A percentile compares a stretch with the other conserved stretches of the same genome.
Conservation (phyloP, 768 basidiomycete species). For the Suillus placidus region DNA sequence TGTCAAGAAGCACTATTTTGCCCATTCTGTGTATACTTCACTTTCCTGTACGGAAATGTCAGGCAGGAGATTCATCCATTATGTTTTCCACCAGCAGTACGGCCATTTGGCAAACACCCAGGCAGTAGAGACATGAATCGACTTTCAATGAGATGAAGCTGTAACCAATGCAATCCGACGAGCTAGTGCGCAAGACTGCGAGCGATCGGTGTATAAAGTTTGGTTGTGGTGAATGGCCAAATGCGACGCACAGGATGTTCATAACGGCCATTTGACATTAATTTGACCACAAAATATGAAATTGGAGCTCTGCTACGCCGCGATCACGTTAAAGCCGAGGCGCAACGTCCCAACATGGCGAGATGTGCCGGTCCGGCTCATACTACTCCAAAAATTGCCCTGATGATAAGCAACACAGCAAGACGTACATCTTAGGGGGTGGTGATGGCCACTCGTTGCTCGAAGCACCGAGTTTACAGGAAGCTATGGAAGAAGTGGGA, state of each 20-base stretch:
- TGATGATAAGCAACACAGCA: neutral
- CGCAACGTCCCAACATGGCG: neutral
- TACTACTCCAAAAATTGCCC: neutral
- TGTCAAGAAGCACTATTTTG: neutral
- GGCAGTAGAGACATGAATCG: neutral
- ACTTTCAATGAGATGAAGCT: neutral
- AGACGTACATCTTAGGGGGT: neutral
- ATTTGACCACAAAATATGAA: neutral
- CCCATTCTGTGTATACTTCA: neutral
- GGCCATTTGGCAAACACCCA: neutral
- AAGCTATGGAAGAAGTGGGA: neutral
- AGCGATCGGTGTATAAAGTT: neutral
- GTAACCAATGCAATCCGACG: neutral
- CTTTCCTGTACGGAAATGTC: conserved; percentile 1
- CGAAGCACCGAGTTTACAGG: neutral
- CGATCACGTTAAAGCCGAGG: conserved; percentile 1
- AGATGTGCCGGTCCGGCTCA: neutral
- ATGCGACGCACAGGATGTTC: conserved; percentile 3
- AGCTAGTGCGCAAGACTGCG: neutral
- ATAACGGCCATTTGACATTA: conserved; percentile 2
- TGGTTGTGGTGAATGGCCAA: neutral
- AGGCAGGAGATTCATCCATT: too few relatives aligned
- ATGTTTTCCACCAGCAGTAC: neutral
- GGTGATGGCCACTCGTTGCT: neutral
- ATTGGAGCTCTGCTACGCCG: neutral